Evolutionary conservation across 2,329 filamentous ascomycete genomes (phyloP).

Genomic region (Pseudogymnoascus pannorum): DNA sequence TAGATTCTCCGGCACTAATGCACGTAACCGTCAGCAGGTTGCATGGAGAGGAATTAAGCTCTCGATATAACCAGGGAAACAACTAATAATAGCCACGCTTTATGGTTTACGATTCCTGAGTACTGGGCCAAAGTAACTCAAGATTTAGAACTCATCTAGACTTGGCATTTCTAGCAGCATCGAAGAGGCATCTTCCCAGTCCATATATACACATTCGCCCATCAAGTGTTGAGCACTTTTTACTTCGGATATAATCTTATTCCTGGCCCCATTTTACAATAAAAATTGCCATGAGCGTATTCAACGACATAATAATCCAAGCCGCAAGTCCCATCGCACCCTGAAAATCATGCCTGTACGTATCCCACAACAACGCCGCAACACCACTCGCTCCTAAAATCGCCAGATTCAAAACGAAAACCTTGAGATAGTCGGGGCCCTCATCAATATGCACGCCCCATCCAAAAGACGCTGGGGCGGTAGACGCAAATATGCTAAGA

Average conservation of each 20-base stretch:
- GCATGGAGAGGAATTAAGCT: neutral
- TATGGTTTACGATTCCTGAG: no score
- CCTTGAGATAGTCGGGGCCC: conserved; percentile 8
- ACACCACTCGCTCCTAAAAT: conserved; percentile 9
- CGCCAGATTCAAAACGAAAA: conserved; percentile 6
- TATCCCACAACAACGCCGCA: conserved; percentile 10
- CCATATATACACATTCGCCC: neutral
- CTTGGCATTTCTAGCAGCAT: no score
- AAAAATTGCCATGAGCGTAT: neutral
- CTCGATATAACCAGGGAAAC: neutral
- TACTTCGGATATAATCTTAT: neutral
- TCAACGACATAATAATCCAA: conserved; percentile 11
- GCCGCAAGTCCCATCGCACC: conserved; percentile 13
- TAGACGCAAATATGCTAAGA: neutral
- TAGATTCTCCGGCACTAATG: neutral
- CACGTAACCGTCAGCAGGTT: neutral
- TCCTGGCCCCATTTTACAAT: neutral
- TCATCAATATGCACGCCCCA: conserved; percentile 14
- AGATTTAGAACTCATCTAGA: no score
- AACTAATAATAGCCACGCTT: neutral
- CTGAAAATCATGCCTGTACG: conserved; percentile 12
- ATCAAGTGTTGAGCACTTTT: neutral
- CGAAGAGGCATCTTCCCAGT: neutral
- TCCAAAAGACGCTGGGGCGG: conserved; percentile 5
- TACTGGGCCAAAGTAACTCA: no score